These are phyloP conservation scores for Stropharia rugosoannulata DNA, from an alignment of 768 basidiomycete species.

Conservation along the genomic window DNA sequence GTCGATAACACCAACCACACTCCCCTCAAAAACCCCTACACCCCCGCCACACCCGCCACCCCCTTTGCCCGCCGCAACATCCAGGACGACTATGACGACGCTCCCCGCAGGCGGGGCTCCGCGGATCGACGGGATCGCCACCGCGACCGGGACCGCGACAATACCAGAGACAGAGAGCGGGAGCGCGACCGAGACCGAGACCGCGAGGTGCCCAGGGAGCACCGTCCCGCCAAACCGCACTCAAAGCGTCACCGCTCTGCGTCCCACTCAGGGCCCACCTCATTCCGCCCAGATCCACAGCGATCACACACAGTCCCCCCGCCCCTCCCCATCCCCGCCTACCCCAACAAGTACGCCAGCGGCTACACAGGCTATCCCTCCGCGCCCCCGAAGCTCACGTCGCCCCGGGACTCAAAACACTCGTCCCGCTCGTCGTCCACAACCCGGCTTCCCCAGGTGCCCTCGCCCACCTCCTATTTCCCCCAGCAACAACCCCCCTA, in stretches of 20 bases:
- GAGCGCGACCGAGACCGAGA: constrained; percentile 15
- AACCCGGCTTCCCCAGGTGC: constrained; percentile 10
- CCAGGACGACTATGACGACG: constrained; percentile 9
- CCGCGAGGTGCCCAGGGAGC: constrained; percentile 9
- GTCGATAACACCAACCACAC: constrained; percentile 30
- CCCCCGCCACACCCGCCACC: constrained; percentile 30
- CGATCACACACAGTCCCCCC: constrained; percentile 18
- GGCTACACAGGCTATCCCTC: constrained; percentile 12
- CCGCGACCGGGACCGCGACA: background rate
- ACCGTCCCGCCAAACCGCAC: constrained; percentile 7
- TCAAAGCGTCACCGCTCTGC: constrained; percentile 22
- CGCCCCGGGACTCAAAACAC: constrained; percentile 25
- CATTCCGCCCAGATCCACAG: constrained; percentile 14
- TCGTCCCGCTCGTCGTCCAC: constrained; percentile 25
- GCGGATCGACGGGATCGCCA: constrained; percentile 3
- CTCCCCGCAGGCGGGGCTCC: constrained; percentile 3
- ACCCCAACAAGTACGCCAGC: constrained; percentile 9
- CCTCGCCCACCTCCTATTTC: constrained; percentile 20
- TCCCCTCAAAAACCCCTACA: constrained; percentile 25
- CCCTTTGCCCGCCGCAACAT: constrained; percentile 10
- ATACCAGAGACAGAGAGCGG: constrained; percentile 11
- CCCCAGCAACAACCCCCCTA: constrained; percentile 18
- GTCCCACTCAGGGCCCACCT: constrained; percentile 16
- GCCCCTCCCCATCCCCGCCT: constrained; percentile 12
- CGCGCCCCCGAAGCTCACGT: constrained; percentile 12